A percentile compares a stretch with the other conserved stretches of the same genome.
Conservation (phyloP, 140 eudicot genomes). For the Flaveria floridana region DNA sequence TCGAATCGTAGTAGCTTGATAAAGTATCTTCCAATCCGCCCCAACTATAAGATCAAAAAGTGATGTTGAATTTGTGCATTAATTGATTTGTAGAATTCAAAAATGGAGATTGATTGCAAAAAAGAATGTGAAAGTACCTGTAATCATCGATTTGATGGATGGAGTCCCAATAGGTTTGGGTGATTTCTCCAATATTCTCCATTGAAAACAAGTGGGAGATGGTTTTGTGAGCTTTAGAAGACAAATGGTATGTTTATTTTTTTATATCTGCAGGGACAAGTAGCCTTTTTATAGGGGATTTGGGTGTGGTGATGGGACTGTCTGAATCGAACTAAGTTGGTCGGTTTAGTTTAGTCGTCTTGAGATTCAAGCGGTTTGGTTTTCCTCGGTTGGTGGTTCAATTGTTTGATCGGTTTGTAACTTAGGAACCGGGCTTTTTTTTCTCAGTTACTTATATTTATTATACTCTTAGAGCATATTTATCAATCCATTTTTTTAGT, state of each 20-base stretch:
- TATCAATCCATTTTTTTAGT: too few species aligned
- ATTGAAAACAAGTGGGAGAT: conserved; percentile 21
- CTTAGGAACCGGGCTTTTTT: too few species aligned
- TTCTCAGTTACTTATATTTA: too few species aligned
- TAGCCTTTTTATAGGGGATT: conserved; percentile 10
- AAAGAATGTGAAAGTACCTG: conserved; percentile 25
- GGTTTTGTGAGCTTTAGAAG: neutral
- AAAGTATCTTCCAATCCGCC: conserved; percentile 43
- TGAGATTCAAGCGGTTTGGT: too few species aligned
- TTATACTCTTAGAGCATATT: too few species aligned
- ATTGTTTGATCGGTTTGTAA: too few species aligned
- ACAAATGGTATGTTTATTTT: neutral
- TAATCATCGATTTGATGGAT: conserved; percentile 43
- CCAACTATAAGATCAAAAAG: conserved; percentile 35
- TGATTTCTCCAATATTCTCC: conserved; percentile 42
- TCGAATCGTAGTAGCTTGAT: conserved; percentile 57
- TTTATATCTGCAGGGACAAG: neutral
- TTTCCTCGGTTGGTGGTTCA: too few species aligned
- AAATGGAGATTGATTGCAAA: neutral
- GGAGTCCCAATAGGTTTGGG: conserved; percentile 51
- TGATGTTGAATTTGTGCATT: neutral
- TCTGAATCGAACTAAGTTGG: too few species aligned
- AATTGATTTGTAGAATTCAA: neutral
- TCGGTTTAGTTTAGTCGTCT: too few species aligned
- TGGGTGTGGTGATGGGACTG: neutral